Percentiles rank a stretch among this genome's conserved stretches.
Evolutionary conservation across 305 asterid species (phyloP).

Genomic region (Fraxinus ornus): DNA sequence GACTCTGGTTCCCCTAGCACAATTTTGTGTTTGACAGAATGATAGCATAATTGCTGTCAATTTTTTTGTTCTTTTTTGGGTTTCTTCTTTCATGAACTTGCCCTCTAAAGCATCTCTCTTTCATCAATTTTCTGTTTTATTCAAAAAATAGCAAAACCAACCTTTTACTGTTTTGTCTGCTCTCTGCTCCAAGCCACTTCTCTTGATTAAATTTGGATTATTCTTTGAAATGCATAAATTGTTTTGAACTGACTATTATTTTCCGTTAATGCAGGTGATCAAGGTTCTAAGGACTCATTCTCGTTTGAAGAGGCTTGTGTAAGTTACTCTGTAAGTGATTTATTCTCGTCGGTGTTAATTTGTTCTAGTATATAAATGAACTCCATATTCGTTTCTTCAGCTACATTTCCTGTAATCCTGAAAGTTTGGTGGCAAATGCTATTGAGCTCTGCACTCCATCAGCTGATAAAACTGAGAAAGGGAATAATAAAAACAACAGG

Average conservation of each 20-base stretch:
- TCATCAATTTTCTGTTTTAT: background rate
- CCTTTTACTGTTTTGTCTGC: background rate
- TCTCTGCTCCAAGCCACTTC: background rate
- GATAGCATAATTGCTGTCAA: background rate
- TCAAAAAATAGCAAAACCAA: background rate
- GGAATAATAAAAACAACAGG: conserved; percentile 59
- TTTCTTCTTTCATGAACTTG: background rate
- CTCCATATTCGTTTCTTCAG: conserved; percentile 43
- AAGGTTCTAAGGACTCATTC: conserved; percentile 83
- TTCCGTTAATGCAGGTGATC: conserved; percentile 60
- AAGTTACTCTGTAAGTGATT: conserved; percentile 33
- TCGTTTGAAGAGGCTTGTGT: conserved; percentile 84
- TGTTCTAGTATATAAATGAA: conserved; percentile 6
- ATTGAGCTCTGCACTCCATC: conserved; percentile 98
- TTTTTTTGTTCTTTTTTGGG: background rate
- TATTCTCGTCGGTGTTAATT: conserved; percentile 9
- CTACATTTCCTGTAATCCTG: conserved; percentile 96
- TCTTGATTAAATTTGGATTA: background rate
- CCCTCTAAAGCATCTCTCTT: background rate
- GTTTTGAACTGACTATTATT: background rate
- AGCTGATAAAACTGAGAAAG: conserved; percentile 53
- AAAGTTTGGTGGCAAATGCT: conserved; percentile 93
- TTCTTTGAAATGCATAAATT: background rate
- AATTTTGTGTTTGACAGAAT: background rate
- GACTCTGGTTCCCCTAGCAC: background rate